Evolutionary conservation across 352 stramenopile species (phyloP).

Genomic region (Phytophthora lateralis): DNA sequence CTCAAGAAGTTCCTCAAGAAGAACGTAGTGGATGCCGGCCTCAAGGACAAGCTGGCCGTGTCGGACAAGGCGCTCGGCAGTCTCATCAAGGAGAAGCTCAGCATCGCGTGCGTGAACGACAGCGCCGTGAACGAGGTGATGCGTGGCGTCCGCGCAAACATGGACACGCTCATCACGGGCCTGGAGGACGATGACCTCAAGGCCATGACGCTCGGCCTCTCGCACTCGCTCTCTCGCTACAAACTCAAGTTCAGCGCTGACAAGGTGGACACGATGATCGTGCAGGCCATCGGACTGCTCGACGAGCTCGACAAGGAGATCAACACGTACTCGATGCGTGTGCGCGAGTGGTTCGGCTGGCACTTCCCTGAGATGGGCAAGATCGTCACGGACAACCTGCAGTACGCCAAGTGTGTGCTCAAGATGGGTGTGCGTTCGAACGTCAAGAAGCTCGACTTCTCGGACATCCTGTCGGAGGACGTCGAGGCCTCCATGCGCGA

Average conservation of each 20-base stretch:
- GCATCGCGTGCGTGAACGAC: slow-evolving; percentile 93
- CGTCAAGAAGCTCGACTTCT: slow-evolving; percentile 94
- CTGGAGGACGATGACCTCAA: slow-evolving; percentile 91
- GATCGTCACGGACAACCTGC: slow-evolving; percentile 98
- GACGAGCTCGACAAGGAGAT: slow-evolving; percentile 99
- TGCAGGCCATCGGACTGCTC: slow-evolving; percentile 99
- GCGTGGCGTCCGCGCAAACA: slow-evolving; percentile 96
- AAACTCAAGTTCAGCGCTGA: slow-evolving; percentile 99
- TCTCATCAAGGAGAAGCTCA: slow-evolving; percentile 98
- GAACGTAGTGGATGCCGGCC: slow-evolving; percentile 93
- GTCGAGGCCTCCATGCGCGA: slow-evolving; percentile 97
- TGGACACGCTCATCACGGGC: slow-evolving; percentile 94
- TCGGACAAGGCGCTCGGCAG: slow-evolving; percentile 96
- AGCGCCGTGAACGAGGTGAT: slow-evolving; percentile 95
- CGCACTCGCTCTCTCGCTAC: slow-evolving; percentile 97
- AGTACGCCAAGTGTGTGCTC: slow-evolving; percentile 98
- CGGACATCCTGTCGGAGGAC: slow-evolving; percentile 87
- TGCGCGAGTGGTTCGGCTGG: slow-evolving; percentile 99
- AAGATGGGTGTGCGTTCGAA: slow-evolving; percentile 94
- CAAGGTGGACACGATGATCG: slow-evolving; percentile 99
- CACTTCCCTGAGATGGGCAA: slow-evolving; percentile 98
- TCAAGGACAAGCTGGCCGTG: slow-evolving; percentile 97
- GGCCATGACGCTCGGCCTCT: slow-evolving; percentile 99
- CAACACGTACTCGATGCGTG: slow-evolving; percentile 99
- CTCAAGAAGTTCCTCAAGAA: slow-evolving; percentile 99